phyloP scores from a whole-genome alignment of 2,329 filamentous ascomycete genomes.

The Aureobasidium musti region DNA sequence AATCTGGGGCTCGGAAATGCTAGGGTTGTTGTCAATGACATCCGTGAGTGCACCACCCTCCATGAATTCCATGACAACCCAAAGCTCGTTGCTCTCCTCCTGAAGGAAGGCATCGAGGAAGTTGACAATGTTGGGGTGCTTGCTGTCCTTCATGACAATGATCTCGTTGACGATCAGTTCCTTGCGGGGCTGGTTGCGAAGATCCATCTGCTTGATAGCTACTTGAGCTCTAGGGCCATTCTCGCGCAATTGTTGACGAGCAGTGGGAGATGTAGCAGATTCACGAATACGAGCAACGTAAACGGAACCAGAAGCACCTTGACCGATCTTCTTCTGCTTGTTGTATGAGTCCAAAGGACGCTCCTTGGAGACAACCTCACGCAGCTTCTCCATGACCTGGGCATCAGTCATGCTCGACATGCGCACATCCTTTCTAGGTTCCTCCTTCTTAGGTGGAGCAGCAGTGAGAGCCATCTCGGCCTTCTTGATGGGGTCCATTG shows the following conservation, averaged over 20 bases:
- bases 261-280: conserved; percentile 75
- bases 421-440: conserved; percentile 83
- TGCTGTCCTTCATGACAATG: conserved; percentile 99
- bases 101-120: conserved; percentile 96
- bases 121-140: conserved; percentile 98
- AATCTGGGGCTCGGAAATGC: conserved; percentile 95
- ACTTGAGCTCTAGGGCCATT: conserved; percentile 85
- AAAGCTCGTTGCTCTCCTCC: conserved; percentile 92
- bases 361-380: conserved; percentile 92
- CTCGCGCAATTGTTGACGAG: conserved; percentile 73
- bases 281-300: conserved; percentile 97
- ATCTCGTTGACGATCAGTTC: conserved; percentile 99
- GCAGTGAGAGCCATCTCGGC: conserved; percentile 80
- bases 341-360: conserved; percentile 94
- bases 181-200: conserved; percentile 94
- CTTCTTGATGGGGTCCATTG: conserved; percentile 74
- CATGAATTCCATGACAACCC: conserved; percentile 99
- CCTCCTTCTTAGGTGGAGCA: conserved; percentile 63
- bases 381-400: conserved; percentile 94
- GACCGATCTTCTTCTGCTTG: conserved; percentile 99
- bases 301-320: conserved; percentile 95
- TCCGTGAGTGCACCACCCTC: conserved; percentile 96
- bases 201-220: conserved; percentile 99
- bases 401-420: conserved; percentile 98
- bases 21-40: conserved; percentile 96